A percentile compares a stretch with the other conserved stretches of the same genome.
These are phyloP conservation scores for Fusarium phyllophilum DNA, from an alignment of 2,329 filamentous ascomycete genomes.

Conservation along the genomic window DNA sequence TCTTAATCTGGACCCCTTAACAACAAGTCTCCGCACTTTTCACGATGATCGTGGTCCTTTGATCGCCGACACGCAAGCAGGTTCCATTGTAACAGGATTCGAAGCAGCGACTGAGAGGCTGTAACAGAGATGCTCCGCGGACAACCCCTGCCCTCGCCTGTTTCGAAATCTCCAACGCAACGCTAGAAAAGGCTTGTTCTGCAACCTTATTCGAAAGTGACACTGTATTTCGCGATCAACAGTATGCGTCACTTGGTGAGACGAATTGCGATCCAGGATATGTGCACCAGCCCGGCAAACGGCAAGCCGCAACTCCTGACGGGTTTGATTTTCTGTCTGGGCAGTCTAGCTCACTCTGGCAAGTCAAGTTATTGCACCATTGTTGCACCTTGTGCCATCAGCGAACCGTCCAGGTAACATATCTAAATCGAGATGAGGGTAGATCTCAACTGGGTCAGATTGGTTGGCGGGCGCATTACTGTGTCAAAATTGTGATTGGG, in stretches of 20 bases:
- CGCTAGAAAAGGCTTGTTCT: constrained; percentile 36
- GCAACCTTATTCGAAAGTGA: constrained; percentile 15
- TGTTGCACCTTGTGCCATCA: constrained; percentile 15
- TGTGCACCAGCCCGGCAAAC: constrained; percentile 7
- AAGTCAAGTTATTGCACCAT: constrained; percentile 26
- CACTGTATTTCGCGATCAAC: constrained; percentile 18
- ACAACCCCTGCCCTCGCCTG: constrained; percentile 19
- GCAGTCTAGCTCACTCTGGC: constrained; percentile 5
- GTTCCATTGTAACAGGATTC: constrained; percentile 27
- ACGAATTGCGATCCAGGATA: constrained; percentile 10
- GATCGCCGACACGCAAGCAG: constrained; percentile 29
- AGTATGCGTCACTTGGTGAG: constrained; percentile 3
- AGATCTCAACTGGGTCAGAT: constrained; percentile 5
- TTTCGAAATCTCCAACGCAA: constrained; percentile 24
- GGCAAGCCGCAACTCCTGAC: neutral
- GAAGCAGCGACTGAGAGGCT: constrained; percentile 6
- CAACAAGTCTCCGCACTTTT: constrained; percentile 7
- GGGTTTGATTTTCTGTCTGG: constrained; percentile 1
- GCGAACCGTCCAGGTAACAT: neutral
- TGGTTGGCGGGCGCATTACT: neutral
- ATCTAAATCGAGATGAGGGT: neutral
- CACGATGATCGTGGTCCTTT: neutral
- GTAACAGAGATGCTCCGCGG: constrained; percentile 24
- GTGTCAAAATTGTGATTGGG: neutral
- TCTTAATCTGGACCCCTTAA: constrained; percentile 14